A percentile compares a stretch with the other conserved stretches of the same genome.
Evolutionary conservation across 371 early-diverging fungal genomes (phyloP).

Genomic region (Conidiobolus incongruus): DNA sequence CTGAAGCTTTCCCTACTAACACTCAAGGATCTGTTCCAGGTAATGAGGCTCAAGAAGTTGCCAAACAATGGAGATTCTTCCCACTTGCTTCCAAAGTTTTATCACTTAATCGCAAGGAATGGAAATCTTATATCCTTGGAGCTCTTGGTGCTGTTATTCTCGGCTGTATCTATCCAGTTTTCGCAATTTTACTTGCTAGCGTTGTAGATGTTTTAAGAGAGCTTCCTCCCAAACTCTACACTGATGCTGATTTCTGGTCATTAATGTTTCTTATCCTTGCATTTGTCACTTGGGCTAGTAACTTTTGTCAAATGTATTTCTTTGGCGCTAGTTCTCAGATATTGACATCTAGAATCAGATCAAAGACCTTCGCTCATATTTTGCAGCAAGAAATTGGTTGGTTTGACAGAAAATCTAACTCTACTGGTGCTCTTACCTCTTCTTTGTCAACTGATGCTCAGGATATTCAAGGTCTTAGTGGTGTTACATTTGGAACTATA

Average conservation of each 20-base stretch:
- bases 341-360: slow-evolving; percentile 32
- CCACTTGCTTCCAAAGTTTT: neutral
- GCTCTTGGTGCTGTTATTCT: slow-evolving; percentile 8
- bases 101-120: too few species aligned
- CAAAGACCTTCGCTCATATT: slow-evolving; percentile 24
- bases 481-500: slow-evolving; percentile 6
- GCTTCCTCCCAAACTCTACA: slow-evolving; percentile 9
- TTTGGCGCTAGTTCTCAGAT: slow-evolving; percentile 26
- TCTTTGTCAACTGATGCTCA: slow-evolving; percentile 58
- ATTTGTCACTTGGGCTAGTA: slow-evolving; percentile 18
- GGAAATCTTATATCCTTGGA: too few species aligned
- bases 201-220: slow-evolving; percentile 20
- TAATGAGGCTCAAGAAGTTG: too few species aligned
- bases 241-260: slow-evolving; percentile 42
- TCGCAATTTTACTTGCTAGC: slow-evolving; percentile 24
- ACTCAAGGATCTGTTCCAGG: too few species aligned
- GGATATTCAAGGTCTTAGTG: slow-evolving; percentile 25
- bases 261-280: slow-evolving; percentile 47
- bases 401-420: slow-evolving; percentile 60
- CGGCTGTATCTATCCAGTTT: slow-evolving; percentile 14
- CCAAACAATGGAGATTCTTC: too few species aligned
- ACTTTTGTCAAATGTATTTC: slow-evolving; percentile 13
- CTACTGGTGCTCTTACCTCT: slow-evolving; percentile 61
- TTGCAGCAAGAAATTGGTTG: slow-evolving; percentile 64
- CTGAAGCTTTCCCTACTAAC: too few species aligned